Evolutionary conservation across 495 filamentous ascomycete species (phyloP), one percentile per base, ranked within the genome.

Genomic region (Pseudotulostoma volvatum): DNA sequence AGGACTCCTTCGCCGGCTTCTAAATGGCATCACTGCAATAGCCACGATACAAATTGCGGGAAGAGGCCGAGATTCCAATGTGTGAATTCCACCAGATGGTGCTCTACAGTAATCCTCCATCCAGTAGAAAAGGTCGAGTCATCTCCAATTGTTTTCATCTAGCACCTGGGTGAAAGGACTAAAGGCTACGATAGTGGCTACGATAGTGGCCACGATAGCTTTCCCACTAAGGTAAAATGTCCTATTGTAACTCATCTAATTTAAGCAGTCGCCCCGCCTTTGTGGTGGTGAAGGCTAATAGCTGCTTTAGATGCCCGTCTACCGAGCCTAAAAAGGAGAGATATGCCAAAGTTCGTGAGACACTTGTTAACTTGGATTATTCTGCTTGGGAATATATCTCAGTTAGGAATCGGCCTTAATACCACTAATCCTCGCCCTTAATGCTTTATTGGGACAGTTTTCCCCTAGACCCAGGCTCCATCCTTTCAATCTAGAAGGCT

Each of bases 191-290:
- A 71, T 37, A 55, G 57, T 13, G 77, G 79, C 33, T 96, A n/a
- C n/a, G n/a, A n/a, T n/a, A n/a, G n/a, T n/a, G n/a, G n/a, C n/a
- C n/a, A 92, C 53, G 64, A 69, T 23, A 59, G 70, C 0, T 43
- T 94, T 20, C 82, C 82, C 7, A 72, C 96, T 28, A 84, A 83
- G 53, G 52, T 97, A 25, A 97, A 97, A 58, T 97, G 90, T 92
- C 90, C 90, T 5, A 97, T 96, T 44, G 90, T 96, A 53, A 82
- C 95, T 43, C 94, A 61, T 71, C 51, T 30, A 53, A 37, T 17
- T 23, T 9, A 9, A 7, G 7, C 9, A 33, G 9, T 16, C 17
- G 16, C n/a, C 7, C 33, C 15, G 18, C 2, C 7, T 1, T n/a
- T n/a, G n/a, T n/a, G n/a, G n/a, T n/a, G n/a, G n/a, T n/a, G n/a